Percentiles rank a stretch among this genome's conserved stretches.
Conservation (phyloP, 2,329 filamentous ascomycete species). For the Talaromyces piceae region DNA sequence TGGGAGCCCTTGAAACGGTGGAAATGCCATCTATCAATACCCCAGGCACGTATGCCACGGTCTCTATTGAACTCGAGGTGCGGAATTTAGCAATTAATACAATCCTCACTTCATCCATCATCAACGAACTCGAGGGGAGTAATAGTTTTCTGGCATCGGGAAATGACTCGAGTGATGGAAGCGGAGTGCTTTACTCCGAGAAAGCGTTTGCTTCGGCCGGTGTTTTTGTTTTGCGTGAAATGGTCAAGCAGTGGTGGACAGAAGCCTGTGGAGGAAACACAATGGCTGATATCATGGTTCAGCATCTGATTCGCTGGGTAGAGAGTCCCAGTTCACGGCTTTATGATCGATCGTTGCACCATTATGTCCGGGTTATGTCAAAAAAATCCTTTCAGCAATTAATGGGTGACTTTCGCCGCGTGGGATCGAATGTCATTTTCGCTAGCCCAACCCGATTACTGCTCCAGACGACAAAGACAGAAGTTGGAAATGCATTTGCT, state of each 20-base stretch:
- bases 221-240: conserved; percentile 83
- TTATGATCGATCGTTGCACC: conserved; percentile 88
- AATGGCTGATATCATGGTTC: conserved; percentile 97
- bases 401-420: conserved; percentile 91
- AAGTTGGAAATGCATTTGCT: conserved; percentile 92
- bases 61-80: conserved; percentile 91
- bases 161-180: conserved; percentile 52
- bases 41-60: conserved; percentile 86
- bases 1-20: conserved; percentile 73
- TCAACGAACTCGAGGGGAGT: conserved; percentile 89
- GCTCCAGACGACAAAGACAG: conserved; percentile 90
- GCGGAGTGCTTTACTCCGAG: conserved; percentile 70
- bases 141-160: conserved; percentile 81
- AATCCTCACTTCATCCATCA: conserved; percentile 88
- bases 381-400: conserved; percentile 94
- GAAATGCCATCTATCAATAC: conserved; percentile 92
- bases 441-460: conserved; percentile 83
- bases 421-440: conserved; percentile 93
- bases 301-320: conserved; percentile 95
- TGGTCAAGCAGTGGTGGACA: conserved; percentile 98
- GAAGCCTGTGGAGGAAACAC: conserved; percentile 83
- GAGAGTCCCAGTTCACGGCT: conserved; percentile 89
- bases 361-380: conserved; percentile 98
- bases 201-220: conserved; percentile 90
- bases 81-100: conserved; percentile 97